A percentile compares a stretch with the other conserved stretches of the same genome.
Conservation (phyloP, 2,329 filamentous ascomycete genomes). For the Aspergillus neotritici region DNA sequence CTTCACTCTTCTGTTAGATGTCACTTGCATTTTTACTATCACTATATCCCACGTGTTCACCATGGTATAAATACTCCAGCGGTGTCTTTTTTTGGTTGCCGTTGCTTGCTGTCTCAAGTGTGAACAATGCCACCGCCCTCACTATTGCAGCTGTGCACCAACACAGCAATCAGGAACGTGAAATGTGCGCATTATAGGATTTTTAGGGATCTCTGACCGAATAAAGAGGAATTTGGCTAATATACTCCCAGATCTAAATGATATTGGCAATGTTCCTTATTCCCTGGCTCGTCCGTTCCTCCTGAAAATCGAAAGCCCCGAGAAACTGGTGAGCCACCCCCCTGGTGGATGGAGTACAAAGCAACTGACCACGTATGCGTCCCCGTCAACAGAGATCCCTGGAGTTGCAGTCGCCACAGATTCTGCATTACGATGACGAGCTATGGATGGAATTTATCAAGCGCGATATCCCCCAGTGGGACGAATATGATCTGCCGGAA, state of each 20-base stretch:
- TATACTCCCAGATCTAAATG: constrained; percentile 49
- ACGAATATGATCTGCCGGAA: constrained; percentile 60
- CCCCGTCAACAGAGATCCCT: constrained; percentile 46
- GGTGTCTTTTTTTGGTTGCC: constrained; percentile 16
- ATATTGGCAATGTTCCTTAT: constrained; percentile 68
- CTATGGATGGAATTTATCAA: constrained; percentile 76
- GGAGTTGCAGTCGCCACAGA: constrained; percentile 70
- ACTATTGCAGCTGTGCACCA: constrained; percentile 31
- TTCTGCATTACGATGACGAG: constrained; percentile 63
- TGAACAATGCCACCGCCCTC: constrained; percentile 31
- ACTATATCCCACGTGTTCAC: neutral
- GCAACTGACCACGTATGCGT: constrained; percentile 6
- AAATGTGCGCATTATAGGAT: constrained; percentile 26
- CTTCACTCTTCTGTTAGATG: no score
- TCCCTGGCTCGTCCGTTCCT: constrained; percentile 63
- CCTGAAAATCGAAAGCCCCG: constrained; percentile 62
- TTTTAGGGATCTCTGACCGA: neutral
- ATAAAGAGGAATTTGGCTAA: neutral
- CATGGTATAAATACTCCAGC: neutral
- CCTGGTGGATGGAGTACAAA: neutral
- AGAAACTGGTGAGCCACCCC: constrained; percentile 57
- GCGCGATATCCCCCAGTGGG: constrained; percentile 65
- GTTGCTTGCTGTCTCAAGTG: constrained; percentile 10
- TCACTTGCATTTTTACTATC: constrained; percentile 4
- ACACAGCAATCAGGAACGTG: constrained; percentile 33